Conservation (phyloP, 805 yeast genomes). For the Pichia sporocuriosa region DNA sequence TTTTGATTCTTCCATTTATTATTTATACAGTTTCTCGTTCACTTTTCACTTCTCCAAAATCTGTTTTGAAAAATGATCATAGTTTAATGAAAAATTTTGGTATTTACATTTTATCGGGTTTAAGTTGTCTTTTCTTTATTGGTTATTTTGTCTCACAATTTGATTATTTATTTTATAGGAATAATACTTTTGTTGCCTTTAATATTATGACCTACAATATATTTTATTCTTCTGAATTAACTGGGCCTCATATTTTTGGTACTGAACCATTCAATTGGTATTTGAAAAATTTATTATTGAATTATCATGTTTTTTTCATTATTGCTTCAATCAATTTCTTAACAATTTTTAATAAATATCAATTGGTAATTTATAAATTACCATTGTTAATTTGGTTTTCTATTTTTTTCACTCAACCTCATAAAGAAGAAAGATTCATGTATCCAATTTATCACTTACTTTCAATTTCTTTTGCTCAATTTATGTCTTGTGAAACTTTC, state of each 20-base stretch:
- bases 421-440: constrained; percentile 87
- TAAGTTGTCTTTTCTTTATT: constrained; percentile 14
- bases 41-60: constrained; percentile 4
- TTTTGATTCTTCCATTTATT: constrained; percentile 55
- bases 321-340: constrained; percentile 37
- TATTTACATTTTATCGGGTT: constrained; percentile 16
- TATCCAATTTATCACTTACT: constrained; percentile 79
- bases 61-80: constrained; percentile 9
- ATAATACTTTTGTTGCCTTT: constrained; percentile 61
- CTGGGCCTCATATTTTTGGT: constrained; percentile 91
- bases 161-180: constrained; percentile 60
- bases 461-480: constrained; percentile 49
- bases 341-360: constrained; percentile 3
- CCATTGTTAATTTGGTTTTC: constrained; percentile 53
- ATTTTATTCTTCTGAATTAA: constrained; percentile 50
- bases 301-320: constrained; percentile 55
- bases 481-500: constrained; percentile 29
- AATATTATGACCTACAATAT: constrained; percentile 85
- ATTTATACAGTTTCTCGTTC: constrained; percentile 26
- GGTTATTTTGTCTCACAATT: constrained; percentile 26
- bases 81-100: constrained; percentile 8
- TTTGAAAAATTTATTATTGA: constrained; percentile 57
- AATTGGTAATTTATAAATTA: constrained; percentile 19
- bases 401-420: constrained; percentile 71
- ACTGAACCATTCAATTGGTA: constrained; percentile 75